Percentiles rank a stretch among this genome's conserved stretches.
Conservation (phyloP, 257 asterid species). For the Pogostemon cablin region DNA sequence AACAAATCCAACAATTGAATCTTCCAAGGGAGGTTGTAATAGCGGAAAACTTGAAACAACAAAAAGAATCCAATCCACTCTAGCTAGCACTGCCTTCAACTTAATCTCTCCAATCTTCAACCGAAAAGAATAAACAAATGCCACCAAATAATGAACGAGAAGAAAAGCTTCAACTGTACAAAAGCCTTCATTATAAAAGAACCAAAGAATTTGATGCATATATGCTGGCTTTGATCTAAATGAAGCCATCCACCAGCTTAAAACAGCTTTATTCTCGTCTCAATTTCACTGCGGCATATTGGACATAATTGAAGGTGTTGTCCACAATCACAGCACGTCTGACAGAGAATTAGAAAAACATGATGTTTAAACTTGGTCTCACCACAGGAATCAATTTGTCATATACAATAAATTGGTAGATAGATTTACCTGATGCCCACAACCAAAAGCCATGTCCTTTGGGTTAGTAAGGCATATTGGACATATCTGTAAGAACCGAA, state of each 20-base stretch:
- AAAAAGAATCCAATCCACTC: constrained; percentile 1
- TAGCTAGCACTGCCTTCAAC: not conserved
- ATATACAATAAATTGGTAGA: not conserved
- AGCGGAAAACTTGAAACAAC: no score
- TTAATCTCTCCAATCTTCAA: constrained; percentile 16
- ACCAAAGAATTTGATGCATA: constrained; percentile 29
- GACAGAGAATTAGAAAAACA: constrained; percentile 12
- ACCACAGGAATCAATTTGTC: not conserved
- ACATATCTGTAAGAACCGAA: constrained; percentile 58
- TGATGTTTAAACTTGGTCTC: not conserved
- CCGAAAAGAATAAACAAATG: constrained; percentile 34
- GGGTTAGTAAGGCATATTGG: constrained; percentile 85
- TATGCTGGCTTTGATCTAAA: constrained; percentile 26
- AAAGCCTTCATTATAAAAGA: constrained; percentile 23
- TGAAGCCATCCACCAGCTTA: constrained; percentile 33
- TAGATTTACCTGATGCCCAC: constrained; percentile 89
- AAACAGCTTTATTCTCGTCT: constrained; percentile 83
- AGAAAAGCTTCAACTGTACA: constrained; percentile 9
- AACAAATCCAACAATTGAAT: no score
- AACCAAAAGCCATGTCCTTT: constrained; percentile 97
- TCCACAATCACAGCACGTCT: constrained; percentile 90
- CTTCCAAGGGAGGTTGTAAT: no score
- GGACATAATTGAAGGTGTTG: constrained; percentile 67
- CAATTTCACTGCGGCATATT: constrained; percentile 68
- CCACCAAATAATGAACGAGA: constrained; percentile 26